phyloP scores from a whole-genome alignment of 2,329 filamentous ascomycete genomes.

The Aspergillus sp. region DNA sequence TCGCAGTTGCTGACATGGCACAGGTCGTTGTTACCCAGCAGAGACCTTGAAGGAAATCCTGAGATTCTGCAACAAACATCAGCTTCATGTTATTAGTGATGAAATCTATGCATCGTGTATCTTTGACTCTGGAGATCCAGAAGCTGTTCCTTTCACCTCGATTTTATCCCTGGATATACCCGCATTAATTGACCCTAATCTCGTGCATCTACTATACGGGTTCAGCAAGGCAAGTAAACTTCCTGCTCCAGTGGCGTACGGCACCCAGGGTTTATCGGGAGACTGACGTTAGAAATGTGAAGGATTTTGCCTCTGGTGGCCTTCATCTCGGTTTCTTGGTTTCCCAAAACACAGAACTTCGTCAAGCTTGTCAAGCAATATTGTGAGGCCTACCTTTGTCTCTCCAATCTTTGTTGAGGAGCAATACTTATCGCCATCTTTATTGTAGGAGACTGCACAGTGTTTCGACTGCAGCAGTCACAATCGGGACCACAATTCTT shows the following conservation, averaged over 20 bases:
- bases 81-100: conserved; percentile 52
- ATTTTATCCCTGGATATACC: conserved; percentile 39
- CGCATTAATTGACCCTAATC: conserved; percentile 42
- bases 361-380: conserved; percentile 20
- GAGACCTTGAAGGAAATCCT: conserved; percentile 42
- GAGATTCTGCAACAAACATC: conserved; percentile 44
- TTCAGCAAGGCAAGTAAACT: conserved; percentile 29
- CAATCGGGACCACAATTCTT: conserved; percentile 25
- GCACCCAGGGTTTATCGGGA: too few species aligned
- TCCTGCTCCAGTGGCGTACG: neutral
- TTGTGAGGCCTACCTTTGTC: conserved; percentile 10
- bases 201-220: conserved; percentile 48
- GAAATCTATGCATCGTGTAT: conserved; percentile 54
- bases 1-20: conserved; percentile 3
- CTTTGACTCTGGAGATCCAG: conserved; percentile 35
- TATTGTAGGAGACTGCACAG: conserved; percentile 20
- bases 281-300: neutral
- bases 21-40: conserved; percentile 41
- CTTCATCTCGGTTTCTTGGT: conserved; percentile 25
- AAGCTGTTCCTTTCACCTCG: conserved; percentile 40
- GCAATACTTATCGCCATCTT: neutral
- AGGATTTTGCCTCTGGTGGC: conserved; percentile 28
- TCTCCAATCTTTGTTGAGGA: too few species aligned
- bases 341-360: conserved; percentile 19
- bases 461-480: conserved; percentile 20